Evolutionary conservation across 768 basidiomycete genomes (phyloP).

Genomic region (Calvatia gigantea): DNA sequence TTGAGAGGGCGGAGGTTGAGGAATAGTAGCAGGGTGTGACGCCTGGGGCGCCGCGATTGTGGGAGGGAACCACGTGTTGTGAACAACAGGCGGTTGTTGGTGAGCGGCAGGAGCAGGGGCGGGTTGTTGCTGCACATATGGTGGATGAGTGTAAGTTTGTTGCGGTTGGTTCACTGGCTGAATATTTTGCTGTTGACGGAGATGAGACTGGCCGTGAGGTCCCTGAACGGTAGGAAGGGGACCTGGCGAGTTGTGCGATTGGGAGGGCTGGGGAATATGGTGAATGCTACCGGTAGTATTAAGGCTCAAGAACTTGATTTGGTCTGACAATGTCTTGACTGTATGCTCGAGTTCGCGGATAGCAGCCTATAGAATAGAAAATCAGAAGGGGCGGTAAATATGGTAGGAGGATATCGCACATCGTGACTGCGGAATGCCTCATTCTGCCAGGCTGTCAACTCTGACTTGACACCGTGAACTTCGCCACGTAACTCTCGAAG

Average conservation of each 20-base stretch:
- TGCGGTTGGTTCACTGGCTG: constrained; percentile 29
- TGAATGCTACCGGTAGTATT: constrained; percentile 35
- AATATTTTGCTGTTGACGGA: constrained; percentile 37
- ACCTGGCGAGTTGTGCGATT: constrained; percentile 39
- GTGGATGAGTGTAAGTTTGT: constrained; percentile 8
- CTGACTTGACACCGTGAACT: constrained; percentile 73
- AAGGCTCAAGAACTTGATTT: constrained; percentile 75
- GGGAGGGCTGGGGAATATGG: constrained; percentile 40
- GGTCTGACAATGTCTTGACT: constrained; percentile 71
- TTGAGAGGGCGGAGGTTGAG: constrained; percentile 41
- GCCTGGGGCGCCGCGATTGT: constrained; percentile 78
- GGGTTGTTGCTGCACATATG: constrained; percentile 35
- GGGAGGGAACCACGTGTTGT: constrained; percentile 58
- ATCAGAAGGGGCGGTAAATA: not conserved
- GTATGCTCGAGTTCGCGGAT: constrained; percentile 82
- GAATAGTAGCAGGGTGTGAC: constrained; percentile 73
- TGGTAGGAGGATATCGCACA: constrained; percentile 37
- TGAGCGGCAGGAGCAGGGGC: constrained; percentile 30
- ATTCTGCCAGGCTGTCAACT: constrained; percentile 77
- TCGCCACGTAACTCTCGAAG: constrained; percentile 72
- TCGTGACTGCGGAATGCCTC: constrained; percentile 78
- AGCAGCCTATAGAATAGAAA: constrained; percentile 41
- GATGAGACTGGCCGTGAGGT: constrained; percentile 32
- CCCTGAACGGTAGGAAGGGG: constrained; percentile 31
- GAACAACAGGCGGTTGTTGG: constrained; percentile 34